phyloP scores from a whole-genome alignment of 2,329 filamentous ascomycete genomes.

The Samsoniella hepiali region DNA sequence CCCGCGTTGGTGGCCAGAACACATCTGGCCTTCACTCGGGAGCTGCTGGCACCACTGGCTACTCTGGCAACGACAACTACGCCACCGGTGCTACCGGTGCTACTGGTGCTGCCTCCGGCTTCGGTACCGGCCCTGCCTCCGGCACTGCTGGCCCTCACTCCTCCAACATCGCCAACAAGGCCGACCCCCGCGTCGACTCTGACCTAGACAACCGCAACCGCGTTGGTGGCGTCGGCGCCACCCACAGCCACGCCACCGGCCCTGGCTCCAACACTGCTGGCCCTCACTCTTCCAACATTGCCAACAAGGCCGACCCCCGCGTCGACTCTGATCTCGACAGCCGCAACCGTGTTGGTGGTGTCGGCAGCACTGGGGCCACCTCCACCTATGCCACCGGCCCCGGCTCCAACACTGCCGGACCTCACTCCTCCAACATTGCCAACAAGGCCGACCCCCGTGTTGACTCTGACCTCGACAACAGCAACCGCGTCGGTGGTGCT shows the following conservation, averaged over 20 bases:
- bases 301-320: slow-evolving; percentile 50
- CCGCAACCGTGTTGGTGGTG: slow-evolving; percentile 24
- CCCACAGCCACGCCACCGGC: slow-evolving; percentile 22
- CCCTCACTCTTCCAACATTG: slow-evolving; percentile 40
- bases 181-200: slow-evolving; percentile 51
- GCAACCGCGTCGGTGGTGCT: slow-evolving; percentile 21
- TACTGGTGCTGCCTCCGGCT: slow-evolving; percentile 18
- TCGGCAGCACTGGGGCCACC: neutral
- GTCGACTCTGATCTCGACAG: slow-evolving; percentile 49
- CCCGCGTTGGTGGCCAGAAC: slow-evolving; percentile 50
- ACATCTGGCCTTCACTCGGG: slow-evolving; percentile 40
- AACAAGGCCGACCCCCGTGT: slow-evolving; percentile 52
- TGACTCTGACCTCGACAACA: slow-evolving; percentile 47
- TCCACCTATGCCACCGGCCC: slow-evolving; percentile 21
- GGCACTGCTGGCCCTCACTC: slow-evolving; percentile 39
- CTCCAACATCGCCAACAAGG: slow-evolving; percentile 43
- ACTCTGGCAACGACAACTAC: too few species aligned
- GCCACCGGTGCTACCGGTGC: slow-evolving; percentile 30
- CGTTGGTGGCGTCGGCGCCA: neutral
- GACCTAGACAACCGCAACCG: slow-evolving; percentile 42
- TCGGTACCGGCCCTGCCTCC: slow-evolving; percentile 20
- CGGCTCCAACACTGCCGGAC: slow-evolving; percentile 30
- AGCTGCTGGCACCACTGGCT: slow-evolving; percentile 32
- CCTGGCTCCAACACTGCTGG: slow-evolving; percentile 28
- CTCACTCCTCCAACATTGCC: slow-evolving; percentile 40